Conservation (phyloP, 2,329 filamentous ascomycete genomes). For the Kalmusia sp. region DNA sequence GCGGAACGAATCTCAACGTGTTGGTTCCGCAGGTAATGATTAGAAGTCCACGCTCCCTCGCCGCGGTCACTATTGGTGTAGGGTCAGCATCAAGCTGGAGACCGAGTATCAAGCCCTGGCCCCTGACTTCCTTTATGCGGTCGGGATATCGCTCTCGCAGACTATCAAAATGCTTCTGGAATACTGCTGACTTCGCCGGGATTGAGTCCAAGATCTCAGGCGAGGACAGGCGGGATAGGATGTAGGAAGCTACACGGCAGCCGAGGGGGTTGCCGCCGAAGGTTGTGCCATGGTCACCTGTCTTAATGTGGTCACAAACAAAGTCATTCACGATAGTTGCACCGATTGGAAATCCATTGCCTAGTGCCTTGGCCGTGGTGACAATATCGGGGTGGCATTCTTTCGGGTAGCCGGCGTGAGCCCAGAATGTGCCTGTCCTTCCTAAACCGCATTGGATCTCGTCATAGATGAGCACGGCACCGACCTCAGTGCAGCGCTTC, state of each 20-base stretch:
- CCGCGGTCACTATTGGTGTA: constrained; percentile 78
- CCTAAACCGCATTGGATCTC: constrained; percentile 96
- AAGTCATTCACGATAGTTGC: constrained; percentile 73
- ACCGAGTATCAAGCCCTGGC: constrained; percentile 84
- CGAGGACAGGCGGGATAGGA: constrained; percentile 78
- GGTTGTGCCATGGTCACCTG: constrained; percentile 90
- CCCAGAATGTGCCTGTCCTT: constrained; percentile 90
- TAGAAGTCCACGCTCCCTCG: constrained; percentile 83
- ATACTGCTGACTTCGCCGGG: constrained; percentile 68
- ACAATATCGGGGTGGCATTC: constrained; percentile 92
- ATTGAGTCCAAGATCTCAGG: constrained; percentile 74
- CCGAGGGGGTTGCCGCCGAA: constrained; percentile 93
- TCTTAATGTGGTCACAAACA: constrained; percentile 73
- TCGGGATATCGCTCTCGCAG: constrained; percentile 70
- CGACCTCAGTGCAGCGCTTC: constrained; percentile 82
- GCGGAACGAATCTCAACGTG: constrained; percentile 89
- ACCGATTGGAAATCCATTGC: constrained; percentile 95
- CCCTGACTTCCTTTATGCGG: constrained; percentile 79
- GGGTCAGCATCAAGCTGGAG: constrained; percentile 81
- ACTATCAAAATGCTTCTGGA: constrained; percentile 64
- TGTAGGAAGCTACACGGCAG: constrained; percentile 83
- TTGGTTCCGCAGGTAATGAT: constrained; percentile 94
- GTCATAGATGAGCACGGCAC: constrained; percentile 89
- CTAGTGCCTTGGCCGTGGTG: constrained; percentile 93
- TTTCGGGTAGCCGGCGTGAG: constrained; percentile 75